Conservation (phyloP, 2,329 filamentous ascomycete genomes). For the Remersonia thermophila region DNA sequence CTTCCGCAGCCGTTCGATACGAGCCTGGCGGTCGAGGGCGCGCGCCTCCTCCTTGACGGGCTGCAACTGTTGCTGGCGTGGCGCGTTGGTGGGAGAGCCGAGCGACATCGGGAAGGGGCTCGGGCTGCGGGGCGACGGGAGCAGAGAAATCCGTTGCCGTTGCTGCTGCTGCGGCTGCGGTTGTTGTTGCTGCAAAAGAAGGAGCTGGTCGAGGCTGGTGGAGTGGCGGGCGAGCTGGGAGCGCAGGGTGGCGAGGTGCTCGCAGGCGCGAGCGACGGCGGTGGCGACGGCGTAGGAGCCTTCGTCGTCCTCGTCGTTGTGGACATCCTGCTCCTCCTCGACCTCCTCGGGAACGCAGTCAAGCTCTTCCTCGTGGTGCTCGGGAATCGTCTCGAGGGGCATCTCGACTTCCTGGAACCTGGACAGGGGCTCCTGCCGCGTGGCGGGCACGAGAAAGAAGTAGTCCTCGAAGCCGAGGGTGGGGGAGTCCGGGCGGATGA, state of each 20-base stretch:
- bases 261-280: slow-evolving; percentile 37
- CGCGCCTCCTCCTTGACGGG: slow-evolving; percentile 23
- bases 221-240: slow-evolving; percentile 38
- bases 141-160: background rate
- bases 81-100: too few species aligned
- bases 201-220: slow-evolving; percentile 31
- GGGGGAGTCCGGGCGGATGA: slow-evolving; percentile 46
- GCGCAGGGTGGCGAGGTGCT: slow-evolving; percentile 35
- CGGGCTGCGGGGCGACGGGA: background rate
- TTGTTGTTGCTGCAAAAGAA: slow-evolving; percentile 12
- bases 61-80: too few species aligned
- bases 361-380: slow-evolving; percentile 7
- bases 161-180: too few species aligned
- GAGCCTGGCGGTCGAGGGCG: slow-evolving; percentile 31
- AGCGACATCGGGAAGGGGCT: too few species aligned
- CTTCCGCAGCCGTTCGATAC: slow-evolving; percentile 43
- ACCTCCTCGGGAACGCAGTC: background rate
- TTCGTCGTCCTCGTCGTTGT: slow-evolving; percentile 9
- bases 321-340: background rate
- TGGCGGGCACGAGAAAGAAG: slow-evolving; percentile 20
- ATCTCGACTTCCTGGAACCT: slow-evolving; percentile 15
- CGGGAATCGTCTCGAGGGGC: slow-evolving; percentile 11
- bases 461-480: slow-evolving; percentile 44
- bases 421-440: slow-evolving; percentile 15
- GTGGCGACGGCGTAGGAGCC: slow-evolving; percentile 28